Percentiles rank a stretch among this genome's conserved stretches.
phyloP scores from a whole-genome alignment of 345 rosid genomes.

The Alliaria petiolata region DNA sequence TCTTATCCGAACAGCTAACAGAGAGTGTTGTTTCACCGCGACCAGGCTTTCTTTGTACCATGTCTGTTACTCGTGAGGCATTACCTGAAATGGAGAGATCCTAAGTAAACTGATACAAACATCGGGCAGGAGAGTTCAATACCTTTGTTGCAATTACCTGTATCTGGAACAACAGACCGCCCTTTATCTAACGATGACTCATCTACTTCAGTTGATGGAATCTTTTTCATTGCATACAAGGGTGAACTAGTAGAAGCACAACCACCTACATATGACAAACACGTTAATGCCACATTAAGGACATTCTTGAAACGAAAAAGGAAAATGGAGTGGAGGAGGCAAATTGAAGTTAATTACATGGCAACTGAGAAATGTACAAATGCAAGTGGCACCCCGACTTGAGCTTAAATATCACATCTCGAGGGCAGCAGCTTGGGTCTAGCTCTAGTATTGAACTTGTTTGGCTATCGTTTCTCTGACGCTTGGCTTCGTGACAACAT shows the following conservation, averaged over 20 bases:
- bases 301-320: background rate
- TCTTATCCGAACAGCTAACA: slow-evolving; percentile 91
- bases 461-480: slow-evolving; percentile 20
- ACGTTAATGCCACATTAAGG: background rate
- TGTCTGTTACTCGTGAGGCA: slow-evolving; percentile 35
- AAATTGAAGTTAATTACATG: slow-evolving; percentile 50
- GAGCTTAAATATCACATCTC: slow-evolving; percentile 41
- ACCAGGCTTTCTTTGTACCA: slow-evolving; percentile 91
- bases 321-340: background rate
- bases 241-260: slow-evolving; percentile 47
- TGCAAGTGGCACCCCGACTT: slow-evolving; percentile 68
- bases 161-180: slow-evolving; percentile 13
- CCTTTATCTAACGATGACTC: background rate
- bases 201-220: slow-evolving; percentile 28
- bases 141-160: slow-evolving; percentile 19
- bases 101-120: background rate
- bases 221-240: slow-evolving; percentile 30
- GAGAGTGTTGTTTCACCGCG: slow-evolving; percentile 90
- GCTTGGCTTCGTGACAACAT: slow-evolving; percentile 13
- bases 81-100: slow-evolving; percentile 37
- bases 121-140: background rate
- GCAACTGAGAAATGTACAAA: slow-evolving; percentile 83
- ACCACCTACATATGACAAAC: slow-evolving; percentile 52
- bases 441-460: slow-evolving; percentile 36
- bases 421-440: slow-evolving; percentile 27